Conservation (phyloP, 1,284 basidiomycete species). For the Ceratobasidium sp. region DNA sequence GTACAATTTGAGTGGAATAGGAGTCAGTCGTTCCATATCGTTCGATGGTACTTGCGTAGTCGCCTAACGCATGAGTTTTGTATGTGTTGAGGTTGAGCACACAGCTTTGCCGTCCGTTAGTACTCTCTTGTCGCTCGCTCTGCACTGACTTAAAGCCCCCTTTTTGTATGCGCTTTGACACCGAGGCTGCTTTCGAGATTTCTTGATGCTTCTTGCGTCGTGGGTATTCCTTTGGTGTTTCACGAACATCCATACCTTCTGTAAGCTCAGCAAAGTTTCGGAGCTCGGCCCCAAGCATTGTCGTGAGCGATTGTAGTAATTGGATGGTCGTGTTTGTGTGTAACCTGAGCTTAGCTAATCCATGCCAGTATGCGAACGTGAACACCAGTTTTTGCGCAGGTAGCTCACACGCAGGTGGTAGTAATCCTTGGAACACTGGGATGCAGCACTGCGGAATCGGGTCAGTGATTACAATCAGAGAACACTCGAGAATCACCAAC, state of each 20-base stretch:
- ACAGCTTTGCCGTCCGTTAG: background rate
- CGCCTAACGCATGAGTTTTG: conserved; percentile 58
- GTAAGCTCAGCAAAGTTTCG: conserved; percentile 52
- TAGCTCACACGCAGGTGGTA: conserved; percentile 51
- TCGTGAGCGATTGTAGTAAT: conserved; percentile 49
- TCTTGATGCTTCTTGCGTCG: conserved; percentile 22
- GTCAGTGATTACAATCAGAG: conserved; percentile 5
- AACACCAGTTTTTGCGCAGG: conserved; percentile 52
- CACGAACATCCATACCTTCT: conserved; percentile 47
- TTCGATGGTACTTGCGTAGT: conserved; percentile 55
- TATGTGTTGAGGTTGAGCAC: conserved; percentile 25
- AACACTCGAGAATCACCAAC: no score
- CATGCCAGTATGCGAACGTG: conserved; percentile 53
- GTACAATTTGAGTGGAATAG: conserved; percentile 54
- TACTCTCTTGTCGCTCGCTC: background rate
- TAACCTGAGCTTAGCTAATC: conserved; percentile 54
- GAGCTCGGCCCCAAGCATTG: conserved; percentile 51
- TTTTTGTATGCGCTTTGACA: background rate
- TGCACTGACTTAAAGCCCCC: background rate
- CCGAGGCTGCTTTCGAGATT: background rate
- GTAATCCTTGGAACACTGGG: conserved; percentile 55
- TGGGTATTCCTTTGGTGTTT: conserved; percentile 53
- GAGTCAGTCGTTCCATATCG: conserved; percentile 55
- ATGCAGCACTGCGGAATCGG: conserved; percentile 52
- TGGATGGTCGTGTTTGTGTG: conserved; percentile 53